Evolutionary conservation across 2,329 filamentous ascomycete genomes (phyloP), one percentile per base, ranked within the genome.

Genomic region (Epichloe uncinata): DNA sequence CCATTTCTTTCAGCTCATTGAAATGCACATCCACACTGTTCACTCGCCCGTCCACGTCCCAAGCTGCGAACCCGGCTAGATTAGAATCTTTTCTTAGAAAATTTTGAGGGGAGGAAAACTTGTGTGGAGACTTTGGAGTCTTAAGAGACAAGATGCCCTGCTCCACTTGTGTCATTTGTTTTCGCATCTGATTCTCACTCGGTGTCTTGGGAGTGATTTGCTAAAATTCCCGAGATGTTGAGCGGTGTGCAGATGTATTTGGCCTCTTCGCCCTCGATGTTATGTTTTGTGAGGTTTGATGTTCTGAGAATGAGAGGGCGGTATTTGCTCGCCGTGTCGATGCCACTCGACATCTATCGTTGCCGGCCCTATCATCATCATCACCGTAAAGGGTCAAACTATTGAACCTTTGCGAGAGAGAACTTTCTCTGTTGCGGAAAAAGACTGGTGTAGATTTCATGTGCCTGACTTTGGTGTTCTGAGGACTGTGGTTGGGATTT

Each of bases 11-110:
- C 54, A 97, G 73, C 52, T 77, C 73, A 45, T 77, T 75, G 61
- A 88, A 88, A 59, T 91, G 75, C 16, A 74, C 72, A 59, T 95
- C 87, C 68, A 96, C 83, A 52, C 81, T 77, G 54, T 82, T 81
- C 57, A 96, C 77, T 55, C 84, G 81, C 53, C 79, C 79, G 58
- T 89, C 83, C 56, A 89, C 81, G 63, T 96, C 88, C 77, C 84
- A 91, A 60, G 78, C 85, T 87, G 77, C 55, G 67, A 72, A 78
- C 35, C 63, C 66, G 58, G 71, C 74, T 56, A 77, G 69, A 75
- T 87, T 84, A 81, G 89, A 87, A 73, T 82, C 70, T 70, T 82
- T 85, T 56, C 77, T 83, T 60, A 91, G 72, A 71, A 76, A 90
- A 1, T 77, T 75, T 36, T 56, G 67, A 52, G 71, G 72, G 60